Conservation (phyloP, 306 rosid species). For the Rosa rugosa region DNA sequence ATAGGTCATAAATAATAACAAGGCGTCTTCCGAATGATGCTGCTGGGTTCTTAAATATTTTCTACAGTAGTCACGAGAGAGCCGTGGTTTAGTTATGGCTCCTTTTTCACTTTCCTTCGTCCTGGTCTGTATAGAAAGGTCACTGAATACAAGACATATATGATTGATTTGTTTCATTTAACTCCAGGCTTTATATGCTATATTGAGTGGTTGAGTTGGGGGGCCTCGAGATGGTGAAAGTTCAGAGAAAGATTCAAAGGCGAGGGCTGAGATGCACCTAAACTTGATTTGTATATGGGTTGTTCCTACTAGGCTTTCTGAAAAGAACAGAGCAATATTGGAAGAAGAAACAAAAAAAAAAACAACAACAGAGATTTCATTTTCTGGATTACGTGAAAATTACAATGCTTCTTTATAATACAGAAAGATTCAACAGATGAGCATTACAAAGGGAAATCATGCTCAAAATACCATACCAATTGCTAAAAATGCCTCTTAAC, state of each 20-base stretch:
- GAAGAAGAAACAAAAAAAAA: background rate
- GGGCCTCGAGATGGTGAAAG: background rate
- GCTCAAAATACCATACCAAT: constrained; percentile 14
- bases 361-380: constrained; percentile 1
- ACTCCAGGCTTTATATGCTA: background rate
- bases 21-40: background rate
- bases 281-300: background rate
- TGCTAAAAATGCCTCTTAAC: background rate
- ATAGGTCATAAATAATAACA: background rate
- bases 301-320: background rate
- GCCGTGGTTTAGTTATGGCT: background rate
- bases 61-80: constrained; percentile 5
- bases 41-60: background rate
- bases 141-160: background rate
- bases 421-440: constrained; percentile 20
- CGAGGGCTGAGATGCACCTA: background rate
- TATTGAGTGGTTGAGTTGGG: background rate
- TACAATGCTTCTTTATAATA: constrained; percentile 26
- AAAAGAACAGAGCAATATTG: background rate
- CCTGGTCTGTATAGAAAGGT: background rate
- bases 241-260: background rate
- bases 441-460: constrained; percentile 8
- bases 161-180: background rate
- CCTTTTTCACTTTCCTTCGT: background rate
- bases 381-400: constrained; percentile 24